These are phyloP conservation scores for Albugo laibachii DNA, from an alignment of 352 stramenopile species.

Conservation along the genomic window DNA sequence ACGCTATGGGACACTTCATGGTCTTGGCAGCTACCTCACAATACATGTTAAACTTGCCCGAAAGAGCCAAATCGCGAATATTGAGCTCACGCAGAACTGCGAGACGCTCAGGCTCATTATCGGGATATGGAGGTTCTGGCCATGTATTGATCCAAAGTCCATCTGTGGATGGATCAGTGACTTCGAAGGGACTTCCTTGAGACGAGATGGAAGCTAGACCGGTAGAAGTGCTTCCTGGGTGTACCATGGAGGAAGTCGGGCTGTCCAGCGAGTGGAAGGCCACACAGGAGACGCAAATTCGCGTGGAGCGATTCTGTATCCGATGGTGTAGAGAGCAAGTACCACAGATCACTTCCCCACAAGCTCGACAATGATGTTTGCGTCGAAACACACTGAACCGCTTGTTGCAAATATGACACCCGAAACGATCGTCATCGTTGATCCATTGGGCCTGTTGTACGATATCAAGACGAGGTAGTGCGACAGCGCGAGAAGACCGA, in stretches of 20 bases:
- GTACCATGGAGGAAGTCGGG: slow-evolving; percentile 11
- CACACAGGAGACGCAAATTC: slow-evolving; percentile 67
- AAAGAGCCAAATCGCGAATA: slow-evolving; percentile 44
- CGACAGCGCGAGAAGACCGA: slow-evolving; percentile 47
- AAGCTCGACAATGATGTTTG: slow-evolving; percentile 74
- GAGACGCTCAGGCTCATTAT: slow-evolving; percentile 62
- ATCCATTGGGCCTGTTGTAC: slow-evolving; percentile 71
- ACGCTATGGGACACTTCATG: slow-evolving; percentile 75
- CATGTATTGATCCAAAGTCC: slow-evolving; percentile 62
- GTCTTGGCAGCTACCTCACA: slow-evolving; percentile 74
- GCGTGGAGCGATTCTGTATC: slow-evolving; percentile 69
- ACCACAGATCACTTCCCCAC: slow-evolving; percentile 74
- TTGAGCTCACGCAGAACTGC: slow-evolving; percentile 54
- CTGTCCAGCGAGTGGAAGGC: slow-evolving; percentile 68
- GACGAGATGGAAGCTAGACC: slow-evolving; percentile 11
- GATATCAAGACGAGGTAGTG: slow-evolving; percentile 45
- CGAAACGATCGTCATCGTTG: slow-evolving; percentile 69
- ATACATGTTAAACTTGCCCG: slow-evolving; percentile 77
- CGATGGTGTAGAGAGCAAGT: slow-evolving; percentile 65
- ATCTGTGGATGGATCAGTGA: slow-evolving; percentile 34
- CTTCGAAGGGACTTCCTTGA: not conserved
- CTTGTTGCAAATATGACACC: slow-evolving; percentile 78
- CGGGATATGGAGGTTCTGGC: slow-evolving; percentile 58
- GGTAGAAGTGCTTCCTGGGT: slow-evolving; percentile 9
- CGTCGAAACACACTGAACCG: slow-evolving; percentile 77